Evolutionary conservation across 148 eudicot species (phyloP).

Genomic region (Chenopodium album): DNA sequence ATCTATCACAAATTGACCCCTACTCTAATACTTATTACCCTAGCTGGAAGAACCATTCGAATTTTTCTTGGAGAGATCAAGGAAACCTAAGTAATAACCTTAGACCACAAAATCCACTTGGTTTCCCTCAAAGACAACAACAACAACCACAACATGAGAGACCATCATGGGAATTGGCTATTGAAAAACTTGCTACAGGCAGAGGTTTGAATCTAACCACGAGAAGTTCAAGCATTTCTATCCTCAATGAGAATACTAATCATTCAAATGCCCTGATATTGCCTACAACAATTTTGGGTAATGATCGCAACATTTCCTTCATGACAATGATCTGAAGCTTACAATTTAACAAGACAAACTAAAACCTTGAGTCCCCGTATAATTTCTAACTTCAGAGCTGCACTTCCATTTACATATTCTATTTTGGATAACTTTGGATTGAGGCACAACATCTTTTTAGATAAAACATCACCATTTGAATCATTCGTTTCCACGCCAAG

Average conservation of each 20-base stretch:
- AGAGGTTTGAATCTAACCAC: not conserved
- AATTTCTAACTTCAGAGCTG: not conserved
- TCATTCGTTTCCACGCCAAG: not conserved
- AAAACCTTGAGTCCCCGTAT: not conserved
- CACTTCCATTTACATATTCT: not conserved
- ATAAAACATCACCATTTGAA: not conserved
- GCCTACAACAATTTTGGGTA: not conserved
- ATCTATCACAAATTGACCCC: too few relatives aligned
- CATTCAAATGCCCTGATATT: not conserved
- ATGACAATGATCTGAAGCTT: not conserved
- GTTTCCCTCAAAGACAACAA: too few relatives aligned
- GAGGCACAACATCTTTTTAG: not conserved
- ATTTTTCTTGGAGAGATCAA: too few relatives aligned
- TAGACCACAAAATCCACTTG: too few relatives aligned
- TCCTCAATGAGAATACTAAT: not conserved
- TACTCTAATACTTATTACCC: too few relatives aligned
- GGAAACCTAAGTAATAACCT: too few relatives aligned
- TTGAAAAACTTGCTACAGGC: not conserved
- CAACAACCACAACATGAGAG: too few relatives aligned
- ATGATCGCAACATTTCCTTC: not conserved
- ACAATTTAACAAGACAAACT: not conserved
- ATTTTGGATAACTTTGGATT: not conserved
- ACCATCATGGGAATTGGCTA: too few relatives aligned
- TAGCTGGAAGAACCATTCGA: too few relatives aligned
- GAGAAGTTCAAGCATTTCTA: not conserved